phyloP scores from a whole-genome alignment of 352 stramenopile species.

The Pythium graminicola region DNA sequence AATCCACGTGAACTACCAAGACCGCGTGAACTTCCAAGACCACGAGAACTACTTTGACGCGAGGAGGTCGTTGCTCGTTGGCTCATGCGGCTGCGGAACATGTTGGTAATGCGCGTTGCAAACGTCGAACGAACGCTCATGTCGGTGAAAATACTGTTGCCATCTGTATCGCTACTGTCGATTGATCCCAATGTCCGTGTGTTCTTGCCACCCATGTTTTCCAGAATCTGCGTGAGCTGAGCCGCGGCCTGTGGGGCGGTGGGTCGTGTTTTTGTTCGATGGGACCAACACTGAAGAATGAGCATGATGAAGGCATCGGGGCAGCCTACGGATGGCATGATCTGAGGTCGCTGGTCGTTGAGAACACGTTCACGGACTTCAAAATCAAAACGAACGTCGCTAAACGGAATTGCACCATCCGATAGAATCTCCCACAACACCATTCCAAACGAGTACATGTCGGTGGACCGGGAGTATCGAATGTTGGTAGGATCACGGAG shows the following conservation, averaged over 20 bases:
- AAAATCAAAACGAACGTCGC: constrained; percentile 60
- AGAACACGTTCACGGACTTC: constrained; percentile 60
- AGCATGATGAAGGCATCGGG: constrained; percentile 46
- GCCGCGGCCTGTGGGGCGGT: constrained; percentile 40
- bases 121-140: constrained; percentile 31
- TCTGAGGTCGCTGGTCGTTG: constrained; percentile 40
- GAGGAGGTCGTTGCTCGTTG: constrained; percentile 12
- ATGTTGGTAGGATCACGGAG: constrained; percentile 57
- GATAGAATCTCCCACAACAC: constrained; percentile 65
- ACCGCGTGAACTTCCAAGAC: constrained; percentile 12
- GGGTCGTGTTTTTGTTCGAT: constrained; percentile 35
- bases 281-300: constrained; percentile 59
- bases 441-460: constrained; percentile 76
- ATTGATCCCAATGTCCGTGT: constrained; percentile 37
- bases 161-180: constrained; percentile 61
- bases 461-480: constrained; percentile 50
- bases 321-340: constrained; percentile 40
- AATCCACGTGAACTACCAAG: constrained; percentile 16
- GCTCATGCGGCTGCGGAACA: constrained; percentile 48
- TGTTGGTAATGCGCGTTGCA: constrained; percentile 52
- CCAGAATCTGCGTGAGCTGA: constrained; percentile 48
- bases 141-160: constrained; percentile 32
- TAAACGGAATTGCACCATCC: constrained; percentile 55
- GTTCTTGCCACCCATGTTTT: constrained; percentile 38
- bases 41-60: constrained; percentile 8